A percentile compares a stretch with the other conserved stretches of the same genome.
These are phyloP conservation scores for Hypoxylon rickii DNA, from an alignment of 495 filamentous ascomycete species.

Conservation along the genomic window DNA sequence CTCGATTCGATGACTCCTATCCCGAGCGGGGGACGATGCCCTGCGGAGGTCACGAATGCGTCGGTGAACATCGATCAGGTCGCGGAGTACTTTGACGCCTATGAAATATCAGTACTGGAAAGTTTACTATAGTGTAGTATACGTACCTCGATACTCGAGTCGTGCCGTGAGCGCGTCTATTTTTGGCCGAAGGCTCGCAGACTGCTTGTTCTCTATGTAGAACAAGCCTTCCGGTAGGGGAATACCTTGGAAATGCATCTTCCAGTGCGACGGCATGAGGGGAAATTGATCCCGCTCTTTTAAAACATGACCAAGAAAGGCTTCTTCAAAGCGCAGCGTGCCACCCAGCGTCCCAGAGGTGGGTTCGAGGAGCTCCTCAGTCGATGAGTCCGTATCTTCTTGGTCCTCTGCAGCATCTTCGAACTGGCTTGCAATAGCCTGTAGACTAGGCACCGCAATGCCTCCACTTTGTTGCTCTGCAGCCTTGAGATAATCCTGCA, in stretches of 20 bases:
- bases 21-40: not conserved
- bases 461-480: no score
- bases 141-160: slow-evolving; percentile 37
- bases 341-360: no score
- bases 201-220: slow-evolving; percentile 25
- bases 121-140: not conserved
- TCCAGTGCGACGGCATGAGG: slow-evolving; percentile 38
- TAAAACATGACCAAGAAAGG: slow-evolving; percentile 31
- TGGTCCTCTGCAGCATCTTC: no score
- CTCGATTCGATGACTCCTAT: slow-evolving; percentile 7
- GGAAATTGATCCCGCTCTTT: slow-evolving; percentile 34
- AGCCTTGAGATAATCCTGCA: no score
- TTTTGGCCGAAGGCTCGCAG: slow-evolving; percentile 25
- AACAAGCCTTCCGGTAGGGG: slow-evolving; percentile 36
- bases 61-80: slow-evolving; percentile 30
- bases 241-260: slow-evolving; percentile 38
- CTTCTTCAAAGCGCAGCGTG: slow-evolving; percentile 34
- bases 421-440: no score
- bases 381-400: no score
- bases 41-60: slow-evolving; percentile 34
- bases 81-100: slow-evolving; percentile 33
- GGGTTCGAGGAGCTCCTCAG: no score
- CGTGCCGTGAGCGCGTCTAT: slow-evolving; percentile 32
- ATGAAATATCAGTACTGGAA: slow-evolving; percentile 11
- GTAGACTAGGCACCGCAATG: no score